These are phyloP conservation scores for Boletus tylopilopsis DNA, from an alignment of 768 basidiomycete genomes.

Conservation along the genomic window DNA sequence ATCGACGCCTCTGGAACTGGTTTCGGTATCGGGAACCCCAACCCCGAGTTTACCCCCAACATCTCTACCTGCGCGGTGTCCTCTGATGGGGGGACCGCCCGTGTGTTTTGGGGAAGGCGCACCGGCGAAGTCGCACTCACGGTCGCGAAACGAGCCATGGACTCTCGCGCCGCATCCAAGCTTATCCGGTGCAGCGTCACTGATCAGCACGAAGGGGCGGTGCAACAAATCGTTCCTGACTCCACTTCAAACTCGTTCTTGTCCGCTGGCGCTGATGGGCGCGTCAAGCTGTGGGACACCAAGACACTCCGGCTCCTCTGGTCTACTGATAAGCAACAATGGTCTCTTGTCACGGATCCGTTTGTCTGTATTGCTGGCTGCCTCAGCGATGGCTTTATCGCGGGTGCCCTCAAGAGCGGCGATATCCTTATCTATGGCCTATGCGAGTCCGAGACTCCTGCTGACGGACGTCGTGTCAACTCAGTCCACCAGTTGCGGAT, in stretches of 20 bases:
- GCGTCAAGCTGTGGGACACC: conserved; percentile 71
- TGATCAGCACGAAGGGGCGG: conserved; percentile 62
- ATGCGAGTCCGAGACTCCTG: conserved; percentile 26
- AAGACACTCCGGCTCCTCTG: conserved; percentile 55
- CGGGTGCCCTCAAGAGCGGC: conserved; percentile 53
- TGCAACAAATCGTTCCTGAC: conserved; percentile 56
- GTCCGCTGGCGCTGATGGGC: conserved; percentile 60
- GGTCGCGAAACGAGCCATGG: conserved; percentile 55
- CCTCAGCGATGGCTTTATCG: conserved; percentile 41
- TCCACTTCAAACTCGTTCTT: conserved; percentile 34
- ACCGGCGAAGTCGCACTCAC: conserved; percentile 67
- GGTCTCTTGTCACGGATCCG: conserved; percentile 42
- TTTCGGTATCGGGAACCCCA: conserved; percentile 67
- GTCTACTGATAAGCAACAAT: conserved; percentile 46
- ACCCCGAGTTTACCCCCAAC: conserved; percentile 68
- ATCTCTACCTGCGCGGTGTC: conserved; percentile 55
- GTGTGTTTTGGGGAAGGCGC: conserved; percentile 69
- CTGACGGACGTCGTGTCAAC: conserved; percentile 8
- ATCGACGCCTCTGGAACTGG: conserved; percentile 60
- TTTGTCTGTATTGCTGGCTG: conserved; percentile 49
- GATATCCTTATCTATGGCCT: conserved; percentile 54
- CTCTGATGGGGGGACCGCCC: conserved; percentile 63
- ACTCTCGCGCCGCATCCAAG: conserved; percentile 43
- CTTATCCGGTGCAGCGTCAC: conserved; percentile 45
- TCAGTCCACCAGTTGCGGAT: conserved; percentile 33